These are phyloP conservation scores for Ramaria sp. DNA, from an alignment of 768 basidiomycete genomes.

Conservation along the genomic window DNA sequence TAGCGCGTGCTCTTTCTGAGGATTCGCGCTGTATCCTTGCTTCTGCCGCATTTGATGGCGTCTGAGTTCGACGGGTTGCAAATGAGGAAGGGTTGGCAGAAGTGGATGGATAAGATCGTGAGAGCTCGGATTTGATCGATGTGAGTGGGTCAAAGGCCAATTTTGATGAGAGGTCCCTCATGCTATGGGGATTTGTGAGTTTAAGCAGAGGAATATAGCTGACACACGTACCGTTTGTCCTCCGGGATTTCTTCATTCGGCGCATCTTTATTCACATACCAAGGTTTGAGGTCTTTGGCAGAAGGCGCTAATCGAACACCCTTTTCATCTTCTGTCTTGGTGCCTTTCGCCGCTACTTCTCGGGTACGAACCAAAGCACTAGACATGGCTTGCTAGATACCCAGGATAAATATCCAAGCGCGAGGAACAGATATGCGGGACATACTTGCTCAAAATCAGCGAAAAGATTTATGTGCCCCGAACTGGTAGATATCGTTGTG, in stretches of 20 bases:
- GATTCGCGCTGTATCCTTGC: conserved; percentile 63
- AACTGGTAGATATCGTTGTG: not conserved
- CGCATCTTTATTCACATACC: conserved; percentile 40
- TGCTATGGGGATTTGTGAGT: conserved; percentile 24
- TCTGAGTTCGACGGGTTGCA: not conserved
- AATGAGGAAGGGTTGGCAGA: not conserved
- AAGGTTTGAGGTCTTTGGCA: conserved; percentile 68
- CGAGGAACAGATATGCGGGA: not conserved
- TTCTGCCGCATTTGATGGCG: conserved; percentile 33
- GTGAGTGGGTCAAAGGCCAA: conserved; percentile 60
- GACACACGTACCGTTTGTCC: conserved; percentile 26
- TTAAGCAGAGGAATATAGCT: not conserved
- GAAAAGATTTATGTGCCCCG: conserved; percentile 67
- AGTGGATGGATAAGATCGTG: conserved; percentile 23
- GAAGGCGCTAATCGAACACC: conserved; percentile 67
- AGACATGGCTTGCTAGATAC: conserved; percentile 31
- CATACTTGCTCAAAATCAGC: conserved; percentile 68
- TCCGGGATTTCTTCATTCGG: conserved; percentile 19
- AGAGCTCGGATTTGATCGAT: conserved; percentile 56
- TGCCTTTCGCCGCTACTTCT: conserved; percentile 27
- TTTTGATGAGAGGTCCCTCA: conserved; percentile 54
- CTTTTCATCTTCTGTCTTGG: conserved; percentile 42
- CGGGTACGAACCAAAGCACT: conserved; percentile 23
- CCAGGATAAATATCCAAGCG: not conserved
- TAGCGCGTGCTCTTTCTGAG: conserved; percentile 62